Evolutionary conservation across 805 yeast genomes (phyloP).

Genomic region (Kregervanrija pseudodelftensis): DNA sequence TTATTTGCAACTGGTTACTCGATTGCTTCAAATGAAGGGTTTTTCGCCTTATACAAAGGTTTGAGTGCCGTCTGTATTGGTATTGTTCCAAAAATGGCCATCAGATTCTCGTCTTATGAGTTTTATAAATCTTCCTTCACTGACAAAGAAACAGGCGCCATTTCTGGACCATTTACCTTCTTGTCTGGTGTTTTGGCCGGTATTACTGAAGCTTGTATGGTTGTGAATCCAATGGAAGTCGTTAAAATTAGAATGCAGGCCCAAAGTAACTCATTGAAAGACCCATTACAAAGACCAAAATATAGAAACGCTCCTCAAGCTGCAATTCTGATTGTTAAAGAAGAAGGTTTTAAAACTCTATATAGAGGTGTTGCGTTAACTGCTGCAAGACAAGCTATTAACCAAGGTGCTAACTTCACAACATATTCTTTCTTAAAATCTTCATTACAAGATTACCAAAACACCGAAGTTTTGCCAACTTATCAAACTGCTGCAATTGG

Average conservation of each 20-base stretch:
- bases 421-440: slow-evolving; percentile 83
- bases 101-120: slow-evolving; percentile 91
- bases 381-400: slow-evolving; percentile 96
- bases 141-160: slow-evolving; percentile 51
- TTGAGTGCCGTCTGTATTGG: slow-evolving; percentile 96
- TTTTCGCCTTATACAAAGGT: slow-evolving; percentile 87
- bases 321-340: slow-evolving; percentile 70
- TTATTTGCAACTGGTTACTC: slow-evolving; percentile 73
- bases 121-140: slow-evolving; percentile 67
- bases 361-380: slow-evolving; percentile 94
- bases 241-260: slow-evolving; percentile 95
- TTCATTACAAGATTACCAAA: slow-evolving; percentile 55
- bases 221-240: slow-evolving; percentile 97
- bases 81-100: slow-evolving; percentile 97
- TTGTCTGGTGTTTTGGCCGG: slow-evolving; percentile 97
- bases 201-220: slow-evolving; percentile 87
- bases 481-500: slow-evolving; percentile 95
- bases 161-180: slow-evolving; percentile 71
- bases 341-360: slow-evolving; percentile 83
- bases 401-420: slow-evolving; percentile 97
- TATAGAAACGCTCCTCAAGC: slow-evolving; percentile 93
- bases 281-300: slow-evolving; percentile 68
- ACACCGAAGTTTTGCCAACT: slow-evolving; percentile 59
- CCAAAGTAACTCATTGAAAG: slow-evolving; percentile 86
- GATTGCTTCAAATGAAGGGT: slow-evolving; percentile 74